Percentiles rank a stretch among this genome's conserved stretches.
Evolutionary conservation across 352 stramenopile genomes (phyloP).

Genomic region (Poterioochromonas sp.): DNA sequence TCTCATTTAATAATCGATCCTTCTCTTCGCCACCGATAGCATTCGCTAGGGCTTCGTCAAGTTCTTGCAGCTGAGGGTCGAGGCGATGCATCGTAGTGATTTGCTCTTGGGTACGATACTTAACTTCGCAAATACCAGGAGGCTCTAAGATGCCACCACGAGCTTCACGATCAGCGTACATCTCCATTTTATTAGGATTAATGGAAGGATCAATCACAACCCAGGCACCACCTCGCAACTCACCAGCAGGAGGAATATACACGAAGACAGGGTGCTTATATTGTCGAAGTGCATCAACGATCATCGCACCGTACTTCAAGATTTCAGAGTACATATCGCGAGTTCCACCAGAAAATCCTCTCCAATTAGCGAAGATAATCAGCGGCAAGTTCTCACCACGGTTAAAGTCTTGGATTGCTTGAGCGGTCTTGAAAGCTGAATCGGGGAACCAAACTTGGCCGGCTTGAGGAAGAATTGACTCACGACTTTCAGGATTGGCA

Average conservation of each 20-base stretch:
- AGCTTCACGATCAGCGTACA: constrained; percentile 96
- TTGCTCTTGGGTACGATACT: constrained; percentile 94
- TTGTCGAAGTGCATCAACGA: constrained; percentile 94
- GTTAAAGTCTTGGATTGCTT: constrained; percentile 96
- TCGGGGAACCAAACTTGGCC: constrained; percentile 98
- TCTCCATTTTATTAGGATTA: constrained; percentile 98
- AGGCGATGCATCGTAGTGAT: constrained; percentile 89
- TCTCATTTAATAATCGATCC: constrained; percentile 71
- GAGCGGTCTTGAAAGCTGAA: constrained; percentile 98
- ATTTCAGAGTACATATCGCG: constrained; percentile 97
- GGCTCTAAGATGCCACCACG: constrained; percentile 98
- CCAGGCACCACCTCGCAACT: constrained; percentile 97
- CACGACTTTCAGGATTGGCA: constrained; percentile 88
- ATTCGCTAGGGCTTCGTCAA: constrained; percentile 68
- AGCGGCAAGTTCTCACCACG: constrained; percentile 94
- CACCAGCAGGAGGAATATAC: constrained; percentile 96
- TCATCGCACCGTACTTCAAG: constrained; percentile 98
- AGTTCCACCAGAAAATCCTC: constrained; percentile 87
- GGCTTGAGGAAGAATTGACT: constrained; percentile 91
- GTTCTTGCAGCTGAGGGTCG: constrained; percentile 79
- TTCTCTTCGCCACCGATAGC: constrained; percentile 50
- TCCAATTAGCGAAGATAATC: constrained; percentile 99
- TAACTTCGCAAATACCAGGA: constrained; percentile 96
- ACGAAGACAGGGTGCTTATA: constrained; percentile 99
- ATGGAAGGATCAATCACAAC: constrained; percentile 99